Evolutionary conservation across 2,329 filamentous ascomycete species (phyloP), one percentile per base, ranked within the genome.

Genomic region (Fusarium neocosmosporiellum): DNA sequence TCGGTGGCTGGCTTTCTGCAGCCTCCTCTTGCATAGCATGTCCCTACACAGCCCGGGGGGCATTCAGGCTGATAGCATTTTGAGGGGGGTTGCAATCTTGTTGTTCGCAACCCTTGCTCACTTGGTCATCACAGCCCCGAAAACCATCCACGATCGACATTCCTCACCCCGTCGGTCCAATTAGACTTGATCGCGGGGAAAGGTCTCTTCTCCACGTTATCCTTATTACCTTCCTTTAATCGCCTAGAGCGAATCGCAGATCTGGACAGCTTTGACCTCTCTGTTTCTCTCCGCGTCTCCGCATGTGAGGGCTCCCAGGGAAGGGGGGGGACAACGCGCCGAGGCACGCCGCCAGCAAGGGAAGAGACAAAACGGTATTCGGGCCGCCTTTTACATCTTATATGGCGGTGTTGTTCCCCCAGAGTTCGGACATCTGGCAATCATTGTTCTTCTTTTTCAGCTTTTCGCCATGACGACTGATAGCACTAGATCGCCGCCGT

Each of bases 141-240:
- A 37, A 66, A 59, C 64, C 22, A n/a, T 18, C 7, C 37, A 36
- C 14, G 71, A 73, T 74, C 68, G 71, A 57, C 71, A 74, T 37
- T 58, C 22, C 16, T 18, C 20, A 22, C 18, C 7, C 50, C 50
- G 59, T 48, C 41, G 34, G 31, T 65, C 71, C 71, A 74, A 73
- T 74, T 60, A 66, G 50, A 66, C 57, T 59, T 41, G 53, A 59
- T 41, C 22, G 54, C 65, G 60, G 55, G 59, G 59, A 55, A 60
- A 36, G 46, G 58, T 68, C 65, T 73, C 54, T 60, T 72, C 70
- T 58, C 70, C 62, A 70, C 55, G 59, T 46, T 55, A 61, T 41
- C 39, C 33, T 54, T 50, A 37, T 7, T 46, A 72, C 71, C 71
- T 73, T 74, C 71, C 71, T 59, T 43, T 59, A 71, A 69, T 63